Conservation (phyloP, 257 asterid species). For the Lycium ferocissimum region DNA sequence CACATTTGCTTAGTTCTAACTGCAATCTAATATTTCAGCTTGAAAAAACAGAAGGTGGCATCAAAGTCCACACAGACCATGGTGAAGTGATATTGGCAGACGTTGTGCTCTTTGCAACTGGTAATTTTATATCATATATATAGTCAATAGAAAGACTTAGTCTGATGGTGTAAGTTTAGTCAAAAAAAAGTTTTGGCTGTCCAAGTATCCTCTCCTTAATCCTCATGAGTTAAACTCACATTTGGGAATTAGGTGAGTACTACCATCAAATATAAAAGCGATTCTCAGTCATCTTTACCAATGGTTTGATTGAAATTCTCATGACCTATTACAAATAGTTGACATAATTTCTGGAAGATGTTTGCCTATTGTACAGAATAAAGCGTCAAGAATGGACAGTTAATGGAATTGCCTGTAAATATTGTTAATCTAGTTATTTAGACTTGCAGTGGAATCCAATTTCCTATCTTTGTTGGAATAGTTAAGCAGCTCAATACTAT, state of each 20-base stretch:
- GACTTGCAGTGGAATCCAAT: background rate
- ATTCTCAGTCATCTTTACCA: background rate
- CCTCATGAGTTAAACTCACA: background rate
- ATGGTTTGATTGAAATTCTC: background rate
- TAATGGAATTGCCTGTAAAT: background rate
- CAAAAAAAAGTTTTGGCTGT: background rate
- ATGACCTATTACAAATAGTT: background rate
- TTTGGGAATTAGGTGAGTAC: background rate
- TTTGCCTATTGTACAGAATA: background rate
- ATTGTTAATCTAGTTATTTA: background rate
- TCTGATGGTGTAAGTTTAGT: background rate
- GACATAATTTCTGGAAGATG: background rate
- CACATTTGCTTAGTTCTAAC: slow-evolving; percentile 2
- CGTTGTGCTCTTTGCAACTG: slow-evolving; percentile 97
- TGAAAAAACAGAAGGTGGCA: slow-evolving; percentile 73
- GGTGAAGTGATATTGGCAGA: slow-evolving; percentile 90
- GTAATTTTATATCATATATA: slow-evolving; percentile 49
- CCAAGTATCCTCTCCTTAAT: slow-evolving; percentile 18
- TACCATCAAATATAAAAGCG: background rate
- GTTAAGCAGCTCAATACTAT: background rate
- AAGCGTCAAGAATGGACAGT: background rate
- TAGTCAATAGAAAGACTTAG: background rate
- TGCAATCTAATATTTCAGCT: slow-evolving; percentile 55
- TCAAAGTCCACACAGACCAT: slow-evolving; percentile 78
- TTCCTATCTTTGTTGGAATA: background rate